Evolutionary conservation across 2,329 filamentous ascomycete genomes (phyloP), one percentile per base, ranked within the genome.

Genomic region (Didymella segeticola): DNA sequence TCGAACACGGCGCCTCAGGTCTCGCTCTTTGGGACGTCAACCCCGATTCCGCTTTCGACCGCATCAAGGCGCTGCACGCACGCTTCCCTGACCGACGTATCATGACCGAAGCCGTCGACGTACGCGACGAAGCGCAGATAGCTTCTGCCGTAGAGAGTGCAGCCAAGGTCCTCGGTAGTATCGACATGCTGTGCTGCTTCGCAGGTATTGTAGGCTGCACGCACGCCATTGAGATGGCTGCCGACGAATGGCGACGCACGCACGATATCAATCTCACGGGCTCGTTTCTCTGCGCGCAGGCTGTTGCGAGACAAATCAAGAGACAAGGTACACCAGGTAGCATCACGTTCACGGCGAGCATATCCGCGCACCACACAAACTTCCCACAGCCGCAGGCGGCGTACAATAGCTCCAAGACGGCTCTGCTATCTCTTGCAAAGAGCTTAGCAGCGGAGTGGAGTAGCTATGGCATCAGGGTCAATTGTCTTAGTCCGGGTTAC

Each of bases 381-480:
- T 91, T 80, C 64, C 88, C 89, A 0, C 88, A 91, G 66, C 87
- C 89, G 0, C 89, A 92, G 66, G 80, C 79, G 0, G 83, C 85
- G 0, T 92, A 93, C 68, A 92, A 93, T 60, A 85, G 86, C 1
- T 85, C 82, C 58, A 93, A 93, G 71, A 84, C 87, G 0, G 88
- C 83, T 0, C 72, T 92, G 1, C 62, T 89, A 25, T 82, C 84
- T 43, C 70, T 91, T 61, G 86, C 84, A 43, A 84, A 81, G 58
- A 86, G 80, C 29, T 74, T 92, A 14, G 89, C 89, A 0, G 88
- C 86, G 0, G 89, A 93, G 72, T 92, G 89, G 89, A 86, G 86
- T 1, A 74, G 78, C 1, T 82, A 87, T 67, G 89, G 89, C 0
- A 89, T 93, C 56, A 75, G 87, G 2, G 86, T 89, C 5, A 92